These are phyloP conservation scores for Camellia granthamiana DNA, from an alignment of 148 eudicot species.

Conservation along the genomic window DNA sequence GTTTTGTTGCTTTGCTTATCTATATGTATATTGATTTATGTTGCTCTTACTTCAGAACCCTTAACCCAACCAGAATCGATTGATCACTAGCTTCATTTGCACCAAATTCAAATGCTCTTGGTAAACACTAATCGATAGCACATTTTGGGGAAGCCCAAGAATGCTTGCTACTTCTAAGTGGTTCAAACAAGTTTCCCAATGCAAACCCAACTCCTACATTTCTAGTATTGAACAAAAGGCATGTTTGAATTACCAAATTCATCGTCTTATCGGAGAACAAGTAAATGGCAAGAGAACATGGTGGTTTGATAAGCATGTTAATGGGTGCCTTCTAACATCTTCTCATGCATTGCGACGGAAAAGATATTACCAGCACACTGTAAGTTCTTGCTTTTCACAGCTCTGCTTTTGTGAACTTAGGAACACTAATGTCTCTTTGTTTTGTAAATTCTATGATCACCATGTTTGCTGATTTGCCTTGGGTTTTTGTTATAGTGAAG, in stretches of 20 bases:
- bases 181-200: neutral
- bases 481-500: too few relatives aligned
- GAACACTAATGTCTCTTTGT: too few relatives aligned
- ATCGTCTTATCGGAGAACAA: neutral
- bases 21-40: too few relatives aligned
- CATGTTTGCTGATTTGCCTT: too few relatives aligned
- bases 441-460: neutral
- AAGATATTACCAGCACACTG: constrained; percentile 1
- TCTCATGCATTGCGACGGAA: neutral
- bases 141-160: neutral
- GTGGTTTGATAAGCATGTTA: neutral
- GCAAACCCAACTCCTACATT: neutral
- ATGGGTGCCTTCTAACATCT: neutral
- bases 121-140: too few relatives aligned
- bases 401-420: neutral
- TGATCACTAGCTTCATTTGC: too few relatives aligned
- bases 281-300: neutral
- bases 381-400: neutral
- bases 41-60: too few relatives aligned
- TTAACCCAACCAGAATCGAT: too few relatives aligned
- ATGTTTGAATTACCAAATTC: neutral
- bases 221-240: neutral
- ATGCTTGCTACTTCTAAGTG: constrained; percentile 9
- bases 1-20: too few relatives aligned
- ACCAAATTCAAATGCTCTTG: too few relatives aligned